phyloP scores from a whole-genome alignment of 148 eudicot species.

The Chenopodium suecicum region DNA sequence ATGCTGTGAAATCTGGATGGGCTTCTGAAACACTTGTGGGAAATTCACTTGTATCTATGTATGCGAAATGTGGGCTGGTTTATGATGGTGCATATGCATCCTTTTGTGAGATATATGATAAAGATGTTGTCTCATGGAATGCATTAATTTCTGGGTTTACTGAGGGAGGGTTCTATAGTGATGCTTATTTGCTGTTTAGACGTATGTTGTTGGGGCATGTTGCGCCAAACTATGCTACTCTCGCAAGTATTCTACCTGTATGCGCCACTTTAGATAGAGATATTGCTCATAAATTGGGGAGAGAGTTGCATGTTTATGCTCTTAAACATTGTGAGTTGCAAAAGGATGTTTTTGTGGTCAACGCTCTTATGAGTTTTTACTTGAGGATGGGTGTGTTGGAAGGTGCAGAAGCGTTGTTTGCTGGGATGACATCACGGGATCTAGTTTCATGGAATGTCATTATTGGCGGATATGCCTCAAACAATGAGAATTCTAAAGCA shows the following conservation, averaged over 20 bases:
- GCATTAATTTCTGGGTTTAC: slow-evolving; percentile 63
- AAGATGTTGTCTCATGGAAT: slow-evolving; percentile 78
- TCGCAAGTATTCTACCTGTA: slow-evolving; percentile 57
- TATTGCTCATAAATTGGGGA: slow-evolving; percentile 27
- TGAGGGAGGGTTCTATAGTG: slow-evolving; percentile 43
- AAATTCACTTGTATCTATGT: slow-evolving; percentile 70
- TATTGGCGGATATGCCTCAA: slow-evolving; percentile 60
- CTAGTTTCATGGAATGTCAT: slow-evolving; percentile 72
- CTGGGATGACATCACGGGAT: slow-evolving; percentile 49
- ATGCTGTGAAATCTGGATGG: slow-evolving; percentile 52
- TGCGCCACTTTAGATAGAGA: slow-evolving; percentile 42
- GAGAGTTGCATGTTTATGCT: slow-evolving; percentile 36
- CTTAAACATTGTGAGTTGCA: slow-evolving; percentile 38
- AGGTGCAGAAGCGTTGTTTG: slow-evolving; percentile 48
- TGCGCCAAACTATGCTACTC: slow-evolving; percentile 61
- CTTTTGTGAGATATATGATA: slow-evolving; percentile 47
- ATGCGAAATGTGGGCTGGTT: slow-evolving; percentile 58
- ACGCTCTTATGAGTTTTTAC: slow-evolving; percentile 70
- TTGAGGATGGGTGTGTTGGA: slow-evolving; percentile 40
- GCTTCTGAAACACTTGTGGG: slow-evolving; percentile 61
- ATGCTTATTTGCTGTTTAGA: slow-evolving; percentile 50
- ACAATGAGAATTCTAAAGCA: slow-evolving; percentile 48
- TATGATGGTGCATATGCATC: slow-evolving; percentile 43
- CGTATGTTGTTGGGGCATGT: slow-evolving; percentile 44
- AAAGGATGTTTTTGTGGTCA: slow-evolving; percentile 37